Conservation (phyloP, 768 basidiomycete species). For the Boletus rubescentipes region DNA sequence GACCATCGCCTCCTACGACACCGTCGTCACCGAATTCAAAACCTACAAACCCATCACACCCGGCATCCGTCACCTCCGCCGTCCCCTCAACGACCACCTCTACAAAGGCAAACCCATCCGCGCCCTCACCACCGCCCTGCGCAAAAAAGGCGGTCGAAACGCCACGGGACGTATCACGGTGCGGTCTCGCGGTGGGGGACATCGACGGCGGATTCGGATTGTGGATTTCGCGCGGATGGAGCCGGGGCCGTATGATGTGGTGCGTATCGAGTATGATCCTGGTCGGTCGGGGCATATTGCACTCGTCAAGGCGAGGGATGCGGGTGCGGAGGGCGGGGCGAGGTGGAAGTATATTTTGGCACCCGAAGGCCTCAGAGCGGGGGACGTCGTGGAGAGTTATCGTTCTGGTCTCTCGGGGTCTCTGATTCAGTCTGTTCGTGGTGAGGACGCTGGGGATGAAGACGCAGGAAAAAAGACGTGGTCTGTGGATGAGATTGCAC, state of each 20-base stretch:
- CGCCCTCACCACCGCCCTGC: slow-evolving; percentile 74
- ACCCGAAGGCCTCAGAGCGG: slow-evolving; percentile 84
- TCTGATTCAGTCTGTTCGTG: slow-evolving; percentile 47
- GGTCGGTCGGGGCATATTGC: slow-evolving; percentile 94
- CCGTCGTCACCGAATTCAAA: slow-evolving; percentile 66
- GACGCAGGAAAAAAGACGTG: slow-evolving; percentile 10
- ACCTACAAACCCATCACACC: slow-evolving; percentile 89
- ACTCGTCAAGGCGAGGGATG: slow-evolving; percentile 65
- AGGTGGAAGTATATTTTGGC: slow-evolving; percentile 93
- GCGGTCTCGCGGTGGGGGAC: slow-evolving; percentile 88
- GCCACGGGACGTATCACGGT: slow-evolving; percentile 81
- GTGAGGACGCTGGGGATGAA: slow-evolving; percentile 8
- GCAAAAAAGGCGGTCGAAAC: slow-evolving; percentile 88
- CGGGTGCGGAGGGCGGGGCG: slow-evolving; percentile 48
- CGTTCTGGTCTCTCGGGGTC: slow-evolving; percentile 77
- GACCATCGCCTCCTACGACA: slow-evolving; percentile 32
- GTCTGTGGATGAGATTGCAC: slow-evolving; percentile 23
- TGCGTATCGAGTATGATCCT: slow-evolving; percentile 96
- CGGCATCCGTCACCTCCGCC: slow-evolving; percentile 79
- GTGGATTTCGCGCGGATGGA: slow-evolving; percentile 84
- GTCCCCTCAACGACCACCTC: slow-evolving; percentile 80
- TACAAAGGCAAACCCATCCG: slow-evolving; percentile 86
- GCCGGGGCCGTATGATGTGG: slow-evolving; percentile 81
- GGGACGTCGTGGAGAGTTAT: slow-evolving; percentile 86
- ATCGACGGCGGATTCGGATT: slow-evolving; percentile 78